Evolutionary conservation across 306 rosid genomes (phyloP), one percentile per base, ranked within the genome.

Genomic region (Coriaria nepalensis): DNA sequence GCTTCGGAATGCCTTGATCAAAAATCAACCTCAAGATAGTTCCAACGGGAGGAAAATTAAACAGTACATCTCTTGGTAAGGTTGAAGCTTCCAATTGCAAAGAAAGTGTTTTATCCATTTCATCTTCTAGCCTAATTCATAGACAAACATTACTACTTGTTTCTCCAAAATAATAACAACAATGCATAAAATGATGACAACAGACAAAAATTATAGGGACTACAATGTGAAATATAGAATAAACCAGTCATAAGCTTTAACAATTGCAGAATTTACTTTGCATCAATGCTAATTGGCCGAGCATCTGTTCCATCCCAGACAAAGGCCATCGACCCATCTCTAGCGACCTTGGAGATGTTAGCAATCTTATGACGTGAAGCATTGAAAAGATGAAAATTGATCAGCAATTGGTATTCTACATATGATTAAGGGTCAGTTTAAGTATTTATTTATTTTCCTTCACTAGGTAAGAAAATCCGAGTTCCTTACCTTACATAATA

Each of bases 281-380:
- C 6, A 61, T 36, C 41, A 54, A 83, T 51, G 32, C 47, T 12
- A 14, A 48, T 63, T 9, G 93, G 79, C 6, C 67, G 71, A 38
- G 78, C 44, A 65, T 90, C 90, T 20, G 84, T 81, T 36, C 97
- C 92, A 61, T 90, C 97, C 97, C 97, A 90, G 37, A 68, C 72
- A 61, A 59, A 75, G 35, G 64, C 58, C 37, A 67, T 60, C 78
- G 79, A 69, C 35, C 60, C 58, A 53, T 59, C 66, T 35, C 65
- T 43, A 32, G 59, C 54, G 61, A 15, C 62, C 54, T 77, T 77
- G 45, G 54, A 48, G 57, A 56, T 59, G 64, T 79, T 67, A 52
- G 84, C 53, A 65, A 84, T 50, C 97, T 88, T 52, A 29, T 55
- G 36, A 29, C 32, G 55, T 10, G 55, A 62, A 49, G 50, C 50